These are phyloP conservation scores for Aspergillus fumigatiaffinis DNA, from an alignment of 2,329 filamentous ascomycete species.

Conservation along the genomic window DNA sequence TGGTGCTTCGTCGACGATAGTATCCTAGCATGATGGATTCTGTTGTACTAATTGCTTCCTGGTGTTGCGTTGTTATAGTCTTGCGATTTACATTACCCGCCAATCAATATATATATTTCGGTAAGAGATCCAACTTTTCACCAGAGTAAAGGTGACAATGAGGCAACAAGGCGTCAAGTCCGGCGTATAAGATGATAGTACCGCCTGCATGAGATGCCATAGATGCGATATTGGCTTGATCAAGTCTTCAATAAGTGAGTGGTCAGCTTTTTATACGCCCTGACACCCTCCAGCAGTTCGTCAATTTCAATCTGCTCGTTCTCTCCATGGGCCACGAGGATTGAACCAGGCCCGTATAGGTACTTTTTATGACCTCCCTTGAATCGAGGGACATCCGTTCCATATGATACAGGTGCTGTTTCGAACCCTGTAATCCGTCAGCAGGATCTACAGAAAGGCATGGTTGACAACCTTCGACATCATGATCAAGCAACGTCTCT, in stretches of 20 bases:
- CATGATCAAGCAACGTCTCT: constrained; percentile 37
- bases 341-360: constrained; percentile 40
- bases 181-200: no score
- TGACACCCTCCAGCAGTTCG: constrained; percentile 39
- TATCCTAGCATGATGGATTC: neutral
- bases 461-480: constrained; percentile 21
- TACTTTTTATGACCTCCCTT: constrained; percentile 32
- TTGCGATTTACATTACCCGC: no score
- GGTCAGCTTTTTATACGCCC: constrained; percentile 30
- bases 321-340: constrained; percentile 37
- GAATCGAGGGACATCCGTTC: constrained; percentile 39
- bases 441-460: no score
- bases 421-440: constrained; percentile 29
- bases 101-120: no score
- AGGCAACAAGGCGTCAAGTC: no score
- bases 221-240: neutral
- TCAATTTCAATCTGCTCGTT: constrained; percentile 34
- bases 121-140: no score
- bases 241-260: neutral
- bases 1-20: neutral
- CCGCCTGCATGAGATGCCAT: no score
- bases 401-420: constrained; percentile 34
- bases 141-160: no score
- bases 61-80: no score
- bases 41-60: no score